Percentiles rank a stretch among this genome's conserved stretches.
phyloP scores from a whole-genome alignment of 73 alveolate genomes.

The Paramecium octaurelia region DNA sequence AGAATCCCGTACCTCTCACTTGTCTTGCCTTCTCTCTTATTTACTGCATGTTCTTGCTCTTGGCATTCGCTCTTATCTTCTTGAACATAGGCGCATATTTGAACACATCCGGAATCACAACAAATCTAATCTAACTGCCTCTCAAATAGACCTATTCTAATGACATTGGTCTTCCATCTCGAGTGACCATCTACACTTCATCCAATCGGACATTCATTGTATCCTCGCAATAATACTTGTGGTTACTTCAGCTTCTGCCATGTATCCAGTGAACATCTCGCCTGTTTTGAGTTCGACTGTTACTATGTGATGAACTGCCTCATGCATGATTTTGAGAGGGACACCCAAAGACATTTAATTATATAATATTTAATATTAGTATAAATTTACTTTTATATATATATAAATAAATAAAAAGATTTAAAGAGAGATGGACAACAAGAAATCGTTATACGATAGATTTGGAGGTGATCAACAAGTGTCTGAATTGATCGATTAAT shows the following conservation, averaged over 20 bases:
- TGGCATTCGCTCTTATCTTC: conserved; percentile 90
- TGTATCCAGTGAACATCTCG: conserved; percentile 94
- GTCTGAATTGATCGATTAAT: conserved; percentile 39
- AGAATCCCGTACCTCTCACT: conserved; percentile 51
- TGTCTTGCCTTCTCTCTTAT: conserved; percentile 68
- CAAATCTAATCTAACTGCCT: conserved; percentile 96
- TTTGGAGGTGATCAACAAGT: conserved; percentile 51
- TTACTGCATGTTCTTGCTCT: conserved; percentile 72
- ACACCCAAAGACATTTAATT: conserved; percentile 82
- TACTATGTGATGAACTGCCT: conserved; percentile 96
- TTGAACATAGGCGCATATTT: conserved; percentile 98
- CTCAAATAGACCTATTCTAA: conserved; percentile 92
- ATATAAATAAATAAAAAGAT: background rate
- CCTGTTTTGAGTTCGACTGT: conserved; percentile 94
- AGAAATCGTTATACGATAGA: background rate
- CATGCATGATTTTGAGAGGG: conserved; percentile 94
- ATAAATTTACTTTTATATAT: background rate
- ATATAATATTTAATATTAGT: conserved; percentile 32
- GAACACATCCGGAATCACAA: conserved; percentile 95
- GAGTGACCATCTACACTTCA: conserved; percentile 90
- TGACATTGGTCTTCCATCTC: conserved; percentile 85
- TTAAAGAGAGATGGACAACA: background rate
- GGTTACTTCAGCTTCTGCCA: conserved; percentile 94
- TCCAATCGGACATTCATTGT: conserved; percentile 96
- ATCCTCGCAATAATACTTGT: conserved; percentile 60